A percentile compares a stretch with the other conserved stretches of the same genome.
phyloP scores from a whole-genome alignment of 352 stramenopile genomes.

The Globisporangium uncinulatum region DNA sequence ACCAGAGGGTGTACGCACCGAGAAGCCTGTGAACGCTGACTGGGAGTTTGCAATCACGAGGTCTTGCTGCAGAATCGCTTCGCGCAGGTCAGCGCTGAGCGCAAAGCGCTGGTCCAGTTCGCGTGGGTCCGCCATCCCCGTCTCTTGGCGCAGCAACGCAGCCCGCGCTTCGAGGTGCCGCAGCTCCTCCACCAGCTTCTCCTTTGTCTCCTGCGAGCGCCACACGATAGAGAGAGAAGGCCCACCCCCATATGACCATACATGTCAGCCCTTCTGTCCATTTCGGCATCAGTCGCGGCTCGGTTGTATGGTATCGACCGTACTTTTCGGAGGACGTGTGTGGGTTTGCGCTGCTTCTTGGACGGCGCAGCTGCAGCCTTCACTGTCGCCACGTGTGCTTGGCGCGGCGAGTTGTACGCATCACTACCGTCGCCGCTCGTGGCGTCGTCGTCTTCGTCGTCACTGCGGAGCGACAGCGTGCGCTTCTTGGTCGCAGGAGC shows the following conservation, averaged over 20 bases:
- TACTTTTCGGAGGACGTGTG: slow-evolving; percentile 2
- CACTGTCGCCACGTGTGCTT: too few species aligned
- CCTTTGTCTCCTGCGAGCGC: slow-evolving; percentile 7
- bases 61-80: slow-evolving; percentile 8
- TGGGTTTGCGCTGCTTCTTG: slow-evolving; percentile 1
- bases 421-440: slow-evolving; percentile 5
- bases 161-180: slow-evolving; percentile 5
- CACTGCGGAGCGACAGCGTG: slow-evolving; percentile 1
- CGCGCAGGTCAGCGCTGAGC: slow-evolving; percentile 3
- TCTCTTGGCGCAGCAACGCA: slow-evolving; percentile 5
- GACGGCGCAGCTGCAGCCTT: not conserved
- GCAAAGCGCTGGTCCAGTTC: not conserved
- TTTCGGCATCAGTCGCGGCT: not conserved
- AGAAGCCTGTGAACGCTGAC: slow-evolving; percentile 4
- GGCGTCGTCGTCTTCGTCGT: slow-evolving; percentile 1
- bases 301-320: too few species aligned
- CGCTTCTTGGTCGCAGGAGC: not conserved
- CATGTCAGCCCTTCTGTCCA: too few species aligned
- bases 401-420: not conserved
- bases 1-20: too few species aligned
- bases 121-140: not conserved
- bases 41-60: slow-evolving; percentile 5
- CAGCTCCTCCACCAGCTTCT: slow-evolving; percentile 8
- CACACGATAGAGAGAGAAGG: too few species aligned
- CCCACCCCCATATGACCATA: too few species aligned